A percentile compares a stretch with the other conserved stretches of the same genome.
phyloP scores from a whole-genome alignment of 257 asterid genomes.

The Nicotiana otophora region DNA sequence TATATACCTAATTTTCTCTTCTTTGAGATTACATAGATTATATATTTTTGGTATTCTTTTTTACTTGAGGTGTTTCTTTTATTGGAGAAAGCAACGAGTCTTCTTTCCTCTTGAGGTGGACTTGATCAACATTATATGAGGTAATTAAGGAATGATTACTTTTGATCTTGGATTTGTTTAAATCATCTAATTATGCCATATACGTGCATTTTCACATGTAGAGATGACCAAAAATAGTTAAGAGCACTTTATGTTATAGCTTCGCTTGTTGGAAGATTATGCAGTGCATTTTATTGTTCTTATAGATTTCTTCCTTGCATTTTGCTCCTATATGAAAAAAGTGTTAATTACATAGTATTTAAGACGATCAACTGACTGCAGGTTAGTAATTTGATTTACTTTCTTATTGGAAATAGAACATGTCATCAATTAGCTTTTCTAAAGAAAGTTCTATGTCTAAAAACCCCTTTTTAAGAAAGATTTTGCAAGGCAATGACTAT shows the following conservation, averaged over 20 bases:
- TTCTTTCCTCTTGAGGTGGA: background rate
- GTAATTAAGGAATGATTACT: background rate
- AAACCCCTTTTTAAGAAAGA: background rate
- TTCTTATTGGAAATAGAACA: background rate
- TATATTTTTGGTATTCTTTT: background rate
- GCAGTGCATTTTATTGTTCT: background rate
- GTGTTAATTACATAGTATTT: background rate
- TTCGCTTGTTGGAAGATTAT: background rate
- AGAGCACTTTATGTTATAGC: background rate
- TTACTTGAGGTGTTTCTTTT: background rate
- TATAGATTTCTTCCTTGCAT: background rate
- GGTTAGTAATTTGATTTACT: background rate
- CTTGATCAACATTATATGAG: background rate
- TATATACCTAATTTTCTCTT: constrained; percentile 8
- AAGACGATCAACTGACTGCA: background rate
- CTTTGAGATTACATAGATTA: background rate
- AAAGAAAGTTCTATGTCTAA: background rate
- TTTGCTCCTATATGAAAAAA: background rate
- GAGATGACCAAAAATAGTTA: background rate
- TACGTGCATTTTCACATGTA: background rate
- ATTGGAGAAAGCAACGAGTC: background rate
- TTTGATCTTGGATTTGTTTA: background rate
- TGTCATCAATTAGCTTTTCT: background rate
- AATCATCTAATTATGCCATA: background rate
- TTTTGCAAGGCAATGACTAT: background rate